These are phyloP conservation scores for Jatropha curcas DNA, from an alignment of 345 rosid species.

Conservation along the genomic window DNA sequence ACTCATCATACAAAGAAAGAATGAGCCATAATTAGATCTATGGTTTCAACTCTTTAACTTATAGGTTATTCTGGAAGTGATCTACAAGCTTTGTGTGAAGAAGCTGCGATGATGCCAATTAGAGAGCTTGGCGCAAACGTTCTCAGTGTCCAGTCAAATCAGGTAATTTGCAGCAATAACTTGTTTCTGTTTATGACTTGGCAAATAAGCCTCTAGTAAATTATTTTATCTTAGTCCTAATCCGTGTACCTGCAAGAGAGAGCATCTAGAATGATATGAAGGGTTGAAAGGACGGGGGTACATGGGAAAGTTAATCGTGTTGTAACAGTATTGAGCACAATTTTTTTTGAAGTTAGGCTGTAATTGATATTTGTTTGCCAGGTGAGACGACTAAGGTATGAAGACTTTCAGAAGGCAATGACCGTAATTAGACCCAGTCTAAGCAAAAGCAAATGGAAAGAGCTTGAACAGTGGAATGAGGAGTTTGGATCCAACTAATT, in stretches of 20 bases:
- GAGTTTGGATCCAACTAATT: conserved; percentile 73
- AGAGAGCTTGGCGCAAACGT: conserved; percentile 90
- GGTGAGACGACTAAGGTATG: conserved; percentile 78
- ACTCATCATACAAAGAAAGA: neutral
- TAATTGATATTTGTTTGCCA: conserved; percentile 26
- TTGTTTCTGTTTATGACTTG: neutral
- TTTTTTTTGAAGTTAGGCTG: too few species aligned
- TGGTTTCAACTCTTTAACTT: neutral
- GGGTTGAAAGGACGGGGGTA: too few species aligned
- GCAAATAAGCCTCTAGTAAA: neutral
- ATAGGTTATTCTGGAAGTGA: conserved; percentile 98
- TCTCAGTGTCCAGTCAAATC: conserved; percentile 78
- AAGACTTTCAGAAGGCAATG: conserved; percentile 83
- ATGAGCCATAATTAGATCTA: too few species aligned
- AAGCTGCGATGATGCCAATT: conserved; percentile 99
- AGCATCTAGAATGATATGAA: too few species aligned
- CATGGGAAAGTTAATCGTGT: too few species aligned
- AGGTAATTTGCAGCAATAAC: conserved; percentile 44
- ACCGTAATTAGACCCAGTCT: conserved; percentile 85
- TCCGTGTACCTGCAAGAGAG: too few species aligned
- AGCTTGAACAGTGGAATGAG: conserved; percentile 82
- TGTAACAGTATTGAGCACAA: too few species aligned
- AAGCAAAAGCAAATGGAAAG: conserved; percentile 88
- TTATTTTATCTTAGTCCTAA: too few species aligned
- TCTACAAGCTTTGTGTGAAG: conserved; percentile 96